Evolutionary conservation across 805 yeast genomes (phyloP), one percentile per base, ranked within the genome.

Genomic region (Lipomyces anomalus): DNA sequence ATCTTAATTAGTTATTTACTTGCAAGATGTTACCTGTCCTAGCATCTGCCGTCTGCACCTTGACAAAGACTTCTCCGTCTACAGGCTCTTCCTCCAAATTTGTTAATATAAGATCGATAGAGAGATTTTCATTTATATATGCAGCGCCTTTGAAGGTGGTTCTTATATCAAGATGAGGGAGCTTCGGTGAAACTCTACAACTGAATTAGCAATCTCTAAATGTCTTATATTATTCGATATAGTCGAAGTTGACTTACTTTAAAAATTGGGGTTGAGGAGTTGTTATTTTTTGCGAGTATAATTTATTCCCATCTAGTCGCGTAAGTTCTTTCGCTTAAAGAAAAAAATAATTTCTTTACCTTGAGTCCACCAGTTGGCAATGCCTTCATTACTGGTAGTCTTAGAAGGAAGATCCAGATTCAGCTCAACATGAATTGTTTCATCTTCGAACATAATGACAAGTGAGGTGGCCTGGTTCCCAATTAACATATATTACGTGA

Each of bases 401-500:
- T 9, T 18, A 3, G 24, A 21, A 6, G 16, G 43, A 11, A 44
- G 30, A 16, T 38, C 32, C 11, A 44, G 6, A 16, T 33, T 37
- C 11, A 50, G 16, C 24, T 48, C 40, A 35, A 49, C 22, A 4
- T 23, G 35, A 40, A 43, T 40, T 9, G 37, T 16, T 4, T 11
- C 20, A 26, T 51, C 47, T 17, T 32, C 36, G 26, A 50, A 46
- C 22, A 39, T 45, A 4, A 57, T 52, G 16, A 55, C 45, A 4
- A 42, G 16, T n/a, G 50, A 43, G 6, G 55, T 35, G 22, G 53
- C 56, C n/a, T n/a, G n/a, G n/a, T n/a, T n/a, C n/a, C n/a, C n/a
- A n/a, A n/a, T n/a, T n/a, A n/a, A n/a, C n/a, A n/a, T n/a, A n/a
- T n/a, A n/a, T n/a, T n/a, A n/a, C n/a, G n/a, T n/a, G n/a, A n/a